Base-by-base conservation (phyloP, 108 stramenopile species). In the Pseudonitzschia multistriata region DNA sequence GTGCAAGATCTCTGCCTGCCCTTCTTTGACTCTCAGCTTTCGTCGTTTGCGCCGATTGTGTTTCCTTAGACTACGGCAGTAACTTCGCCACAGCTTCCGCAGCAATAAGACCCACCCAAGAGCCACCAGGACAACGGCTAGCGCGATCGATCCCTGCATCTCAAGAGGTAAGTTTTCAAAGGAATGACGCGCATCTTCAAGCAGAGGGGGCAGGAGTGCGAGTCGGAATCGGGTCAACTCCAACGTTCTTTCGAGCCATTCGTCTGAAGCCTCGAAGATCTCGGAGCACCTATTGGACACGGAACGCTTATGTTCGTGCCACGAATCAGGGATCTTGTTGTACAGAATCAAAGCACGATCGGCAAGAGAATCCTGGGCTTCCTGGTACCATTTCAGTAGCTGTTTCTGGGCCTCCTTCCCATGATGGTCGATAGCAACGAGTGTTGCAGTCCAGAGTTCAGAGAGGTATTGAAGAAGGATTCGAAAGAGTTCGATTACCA, bases 1-100 rank as follows among this genome's bases (percentile, higher is more conserved):
- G n/a, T 59, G 57, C 57, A 33, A 10, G 13, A 59, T 59, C 34
- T 59, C 57, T 1, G 57, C 33, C 29, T 33, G 57, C 15, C 33
- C 57, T 10, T 30, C 11, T 10, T 59, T 59, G 33, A 33, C 35
- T 1, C 17, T 11, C 34, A 59, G 33, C 34, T 29, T 33, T 7
- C 34, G 57, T 15, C 10, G 7, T 14, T 17, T 29, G 25, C 17
- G 28, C 13, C 8, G 14, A 29, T 29, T 0, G 17, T 29, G 29
- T 30, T 17, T 34, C 21, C 33, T 33, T 6, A n/a, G n/a, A n/a
- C 57, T 59, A 15, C 31, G 57, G 13, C 42, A 10, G 11, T 45
- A 45, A 1, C 42, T 45, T 17, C 11, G 13, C 42, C 42, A 45
- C 15, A 13, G 42, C 42, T 13, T 45, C 1, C 57, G 57, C 3